Evolutionary conservation across 345 rosid genomes (phyloP), one percentile per base, ranked within the genome.

Genomic region (Isatis tinctoria): DNA sequence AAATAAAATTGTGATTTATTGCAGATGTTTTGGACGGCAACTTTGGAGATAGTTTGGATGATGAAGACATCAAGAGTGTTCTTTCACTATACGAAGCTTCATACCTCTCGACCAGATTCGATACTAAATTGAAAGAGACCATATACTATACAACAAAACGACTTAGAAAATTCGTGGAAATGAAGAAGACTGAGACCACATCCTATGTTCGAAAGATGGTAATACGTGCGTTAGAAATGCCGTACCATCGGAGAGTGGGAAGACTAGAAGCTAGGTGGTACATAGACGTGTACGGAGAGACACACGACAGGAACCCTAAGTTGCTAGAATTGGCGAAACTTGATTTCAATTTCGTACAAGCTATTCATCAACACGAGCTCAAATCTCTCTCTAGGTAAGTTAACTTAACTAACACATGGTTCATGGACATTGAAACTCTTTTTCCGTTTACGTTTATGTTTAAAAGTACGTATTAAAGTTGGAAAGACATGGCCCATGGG

Each of bases 21-120:
- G 69, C 69, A 79, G 79, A 79, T 35, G 66, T 77, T 27, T 80
- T 80, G 32, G 39, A 43, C 18, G 16, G 74, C 28, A 33, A 9
- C 16, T 69, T 73, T 61, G 58, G 51, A 68, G 75, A 75, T 35
- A 61, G 53, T 16, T 39, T 63, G 24, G 16, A 26, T 22, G 62
- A 75, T 32, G 53, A 62, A 51, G 84, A 81, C 52, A 47, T 33
- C 26, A 43, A 65, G 51, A 69, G 78, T 67, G 8, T 77, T 68
- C 79, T 84, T 17, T 53, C 66, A 37, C 24, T 81, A 32, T 84
- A 81, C 22, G 83, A 82, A 70, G 84, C 81, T 39, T 81, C 84
- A 9, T 72, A 56, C 36, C 74, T 70, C 41, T 51, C 44, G 14
- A 53, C 65, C 32, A 69, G 65, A 16, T 51, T 68, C 9, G 83